These are phyloP conservation scores for Arabidopsis hybrid DNA, from an alignment of 441 rosid species.

Conservation along the genomic window DNA sequence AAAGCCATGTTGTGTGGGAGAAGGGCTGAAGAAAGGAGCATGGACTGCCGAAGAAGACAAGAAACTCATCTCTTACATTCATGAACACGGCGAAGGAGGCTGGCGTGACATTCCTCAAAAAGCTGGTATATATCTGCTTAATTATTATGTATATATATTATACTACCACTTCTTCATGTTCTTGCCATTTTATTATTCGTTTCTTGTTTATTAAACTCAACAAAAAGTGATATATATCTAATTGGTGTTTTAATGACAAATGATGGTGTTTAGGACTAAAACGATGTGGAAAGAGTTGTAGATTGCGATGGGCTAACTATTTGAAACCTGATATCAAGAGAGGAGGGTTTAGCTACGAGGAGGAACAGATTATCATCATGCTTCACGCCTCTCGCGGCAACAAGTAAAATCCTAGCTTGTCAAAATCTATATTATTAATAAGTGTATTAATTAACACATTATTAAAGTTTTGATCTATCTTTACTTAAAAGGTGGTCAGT, in stretches of 20 bases:
- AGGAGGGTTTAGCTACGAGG: conserved; percentile 56
- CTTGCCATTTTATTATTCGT: no score
- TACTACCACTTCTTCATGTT: neutral
- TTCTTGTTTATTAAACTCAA: no score
- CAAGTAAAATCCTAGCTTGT: conserved; percentile 42
- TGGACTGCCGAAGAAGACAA: conserved; percentile 52
- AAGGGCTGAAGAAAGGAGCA: conserved; percentile 56
- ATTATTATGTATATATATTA: neutral
- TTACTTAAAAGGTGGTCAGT: conserved; percentile 70
- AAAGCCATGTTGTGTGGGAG: conserved; percentile 49
- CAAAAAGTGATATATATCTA: neutral
- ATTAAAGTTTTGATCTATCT: conserved; percentile 8
- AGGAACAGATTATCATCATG: conserved; percentile 56
- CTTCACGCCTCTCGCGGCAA: conserved; percentile 61
- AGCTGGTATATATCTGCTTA: conserved; percentile 46
- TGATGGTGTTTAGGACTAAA: conserved; percentile 46
- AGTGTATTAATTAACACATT: neutral
- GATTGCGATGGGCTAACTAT: conserved; percentile 59
- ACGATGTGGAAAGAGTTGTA: conserved; percentile 61
- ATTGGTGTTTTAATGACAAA: neutral
- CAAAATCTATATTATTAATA: neutral
- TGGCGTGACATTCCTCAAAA: conserved; percentile 55
- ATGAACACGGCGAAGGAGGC: conserved; percentile 56
- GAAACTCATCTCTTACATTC: conserved; percentile 53
- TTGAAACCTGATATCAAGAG: conserved; percentile 56